These are phyloP conservation scores for Sarocladium oryzae DNA, from an alignment of 2,329 filamentous ascomycete species.

Conservation along the genomic window DNA sequence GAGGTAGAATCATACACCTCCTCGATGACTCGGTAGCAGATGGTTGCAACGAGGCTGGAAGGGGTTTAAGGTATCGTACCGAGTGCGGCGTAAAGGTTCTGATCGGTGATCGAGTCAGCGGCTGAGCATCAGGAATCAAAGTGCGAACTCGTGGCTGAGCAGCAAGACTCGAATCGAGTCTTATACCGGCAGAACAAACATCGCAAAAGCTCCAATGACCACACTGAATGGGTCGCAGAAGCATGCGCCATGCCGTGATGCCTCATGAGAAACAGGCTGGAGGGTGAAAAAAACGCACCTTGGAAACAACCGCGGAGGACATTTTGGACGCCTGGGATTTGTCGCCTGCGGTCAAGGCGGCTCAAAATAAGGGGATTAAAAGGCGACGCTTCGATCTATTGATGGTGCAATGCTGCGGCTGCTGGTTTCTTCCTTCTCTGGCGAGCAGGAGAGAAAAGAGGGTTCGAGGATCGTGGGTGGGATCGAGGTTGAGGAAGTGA, in stretches of 20 bases:
- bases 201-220: constrained; percentile 6
- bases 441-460: constrained; percentile 1
- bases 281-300: constrained; percentile 37
- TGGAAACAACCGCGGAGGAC: constrained; percentile 48
- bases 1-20: neutral
- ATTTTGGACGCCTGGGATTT: constrained; percentile 46
- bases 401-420: constrained; percentile 7
- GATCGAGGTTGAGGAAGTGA: neutral
- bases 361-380: constrained; percentile 15
- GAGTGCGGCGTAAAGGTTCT: constrained; percentile 99
- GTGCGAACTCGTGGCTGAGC: neutral
- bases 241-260: neutral
- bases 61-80: constrained; percentile 54
- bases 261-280: neutral
- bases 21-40: neutral
- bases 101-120: constrained; percentile 10
- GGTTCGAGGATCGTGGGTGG: neutral
- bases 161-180: neutral
- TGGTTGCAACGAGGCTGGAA: neutral
- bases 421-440: neutral
- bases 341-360: constrained; percentile 39
- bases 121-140: neutral
- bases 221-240: neutral
- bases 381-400: constrained; percentile 9
- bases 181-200: neutral